Conservation (phyloP, 306 rosid genomes). For the Gillenia trifoliata region DNA sequence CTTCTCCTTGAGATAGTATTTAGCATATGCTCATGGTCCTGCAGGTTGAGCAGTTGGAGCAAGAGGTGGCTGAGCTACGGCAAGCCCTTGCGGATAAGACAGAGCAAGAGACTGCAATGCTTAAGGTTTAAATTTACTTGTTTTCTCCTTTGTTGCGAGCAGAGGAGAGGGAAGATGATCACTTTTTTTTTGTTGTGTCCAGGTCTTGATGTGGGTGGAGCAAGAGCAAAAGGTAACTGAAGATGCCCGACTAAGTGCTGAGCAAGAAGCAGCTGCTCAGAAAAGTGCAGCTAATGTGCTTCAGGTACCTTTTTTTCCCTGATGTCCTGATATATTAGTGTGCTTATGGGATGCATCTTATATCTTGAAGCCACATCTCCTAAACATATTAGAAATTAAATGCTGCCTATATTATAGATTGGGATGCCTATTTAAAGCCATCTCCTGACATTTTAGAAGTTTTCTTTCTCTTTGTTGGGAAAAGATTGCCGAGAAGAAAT, state of each 20-base stretch:
- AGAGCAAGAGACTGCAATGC: constrained; percentile 86
- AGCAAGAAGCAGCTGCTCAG: constrained; percentile 73
- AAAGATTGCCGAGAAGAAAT: neutral
- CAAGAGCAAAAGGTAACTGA: constrained; percentile 85
- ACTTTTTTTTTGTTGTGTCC: neutral
- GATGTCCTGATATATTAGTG: constrained; percentile 4
- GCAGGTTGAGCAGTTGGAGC: constrained; percentile 89
- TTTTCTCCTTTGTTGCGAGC: constrained; percentile 1
- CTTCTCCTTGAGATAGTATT: neutral
- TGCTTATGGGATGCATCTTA: neutral
- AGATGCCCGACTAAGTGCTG: constrained; percentile 81
- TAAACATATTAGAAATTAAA: neutral
- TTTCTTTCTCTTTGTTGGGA: neutral
- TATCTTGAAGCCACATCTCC: neutral
- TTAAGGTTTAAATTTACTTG: constrained; percentile 58
- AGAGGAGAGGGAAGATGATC: neutral
- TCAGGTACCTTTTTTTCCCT: constrained; percentile 48
- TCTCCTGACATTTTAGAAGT: neutral
- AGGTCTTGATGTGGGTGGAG: constrained; percentile 72
- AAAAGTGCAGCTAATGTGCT: constrained; percentile 60
- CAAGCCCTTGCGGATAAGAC: constrained; percentile 65
- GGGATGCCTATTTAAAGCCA: neutral
- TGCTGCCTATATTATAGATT: neutral
- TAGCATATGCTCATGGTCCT: constrained; percentile 15
- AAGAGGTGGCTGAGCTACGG: constrained; percentile 55